Conservation (phyloP, 2,329 filamentous ascomycete genomes). For the Alternaria arborescens region DNA sequence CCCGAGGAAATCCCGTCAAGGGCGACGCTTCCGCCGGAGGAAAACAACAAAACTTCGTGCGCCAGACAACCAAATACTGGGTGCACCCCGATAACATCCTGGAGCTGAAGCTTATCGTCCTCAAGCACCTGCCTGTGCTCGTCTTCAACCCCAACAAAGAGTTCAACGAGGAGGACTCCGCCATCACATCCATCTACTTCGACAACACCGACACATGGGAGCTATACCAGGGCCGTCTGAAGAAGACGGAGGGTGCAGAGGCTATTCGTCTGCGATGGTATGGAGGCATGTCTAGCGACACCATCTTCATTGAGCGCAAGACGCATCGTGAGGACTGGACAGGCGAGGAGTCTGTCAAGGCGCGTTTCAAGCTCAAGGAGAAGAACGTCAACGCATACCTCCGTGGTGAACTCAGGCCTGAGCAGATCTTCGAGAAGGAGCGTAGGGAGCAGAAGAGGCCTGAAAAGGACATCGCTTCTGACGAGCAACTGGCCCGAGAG, state of each 20-base stretch:
- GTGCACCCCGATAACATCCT: slow-evolving; percentile 98
- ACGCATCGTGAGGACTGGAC: slow-evolving; percentile 99
- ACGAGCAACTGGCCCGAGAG: slow-evolving; percentile 88
- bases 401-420: slow-evolving; percentile 81
- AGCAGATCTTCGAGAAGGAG: slow-evolving; percentile 94
- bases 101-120: slow-evolving; percentile 94
- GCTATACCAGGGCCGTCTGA: slow-evolving; percentile 89
- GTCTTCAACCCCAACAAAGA: slow-evolving; percentile 98
- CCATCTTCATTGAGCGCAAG: slow-evolving; percentile 96
- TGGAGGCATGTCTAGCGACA: slow-evolving; percentile 92
- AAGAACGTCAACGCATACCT: slow-evolving; percentile 96
- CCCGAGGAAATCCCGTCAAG: slow-evolving; percentile 88
- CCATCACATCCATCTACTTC: slow-evolving; percentile 98
- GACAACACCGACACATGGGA: slow-evolving; percentile 96
- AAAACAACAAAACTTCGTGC: slow-evolving; percentile 91
- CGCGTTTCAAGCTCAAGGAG: slow-evolving; percentile 92
- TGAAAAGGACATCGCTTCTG: slow-evolving; percentile 86
- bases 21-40: slow-evolving; percentile 93
- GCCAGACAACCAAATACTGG: slow-evolving; percentile 99
- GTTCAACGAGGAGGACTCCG: slow-evolving; percentile 87
- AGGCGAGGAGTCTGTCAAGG: slow-evolving; percentile 98
- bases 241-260: slow-evolving; percentile 97
- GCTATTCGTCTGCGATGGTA: slow-evolving; percentile 98
- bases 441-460: slow-evolving; percentile 95
- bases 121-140: slow-evolving; percentile 95